phyloP scores from a whole-genome alignment of 129 eudicot genomes.

The Tagetes patula region DNA sequence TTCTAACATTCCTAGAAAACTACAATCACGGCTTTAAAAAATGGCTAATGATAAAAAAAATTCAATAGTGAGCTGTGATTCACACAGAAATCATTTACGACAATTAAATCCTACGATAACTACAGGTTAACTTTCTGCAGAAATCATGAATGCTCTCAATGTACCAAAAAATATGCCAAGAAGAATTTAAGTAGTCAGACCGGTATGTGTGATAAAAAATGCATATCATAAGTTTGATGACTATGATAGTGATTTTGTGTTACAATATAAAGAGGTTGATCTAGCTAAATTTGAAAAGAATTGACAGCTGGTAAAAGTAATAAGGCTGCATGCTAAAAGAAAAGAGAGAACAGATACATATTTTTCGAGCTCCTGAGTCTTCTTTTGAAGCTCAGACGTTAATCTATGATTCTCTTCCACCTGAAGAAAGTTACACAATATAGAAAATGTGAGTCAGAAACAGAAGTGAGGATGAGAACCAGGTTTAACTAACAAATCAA shows the following conservation, averaged over 20 bases:
- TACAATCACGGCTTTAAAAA: background rate
- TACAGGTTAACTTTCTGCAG: background rate
- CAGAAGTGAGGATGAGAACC: constrained; percentile 16
- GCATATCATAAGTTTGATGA: background rate
- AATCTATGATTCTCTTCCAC: constrained; percentile 82
- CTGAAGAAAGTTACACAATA: constrained; percentile 39
- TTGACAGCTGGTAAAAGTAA: background rate
- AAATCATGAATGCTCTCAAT: background rate
- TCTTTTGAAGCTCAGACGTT: constrained; percentile 71
- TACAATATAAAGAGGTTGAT: constrained; percentile 12
- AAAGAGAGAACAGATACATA: constrained; percentile 46
- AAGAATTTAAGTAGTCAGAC: background rate
- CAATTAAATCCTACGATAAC: background rate
- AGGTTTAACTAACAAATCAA: background rate
- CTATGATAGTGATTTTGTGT: background rate
- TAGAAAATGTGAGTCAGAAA: constrained; percentile 2
- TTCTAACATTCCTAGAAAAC: constrained; percentile 15
- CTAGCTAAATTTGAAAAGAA: background rate
- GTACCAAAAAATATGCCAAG: constrained; percentile 2
- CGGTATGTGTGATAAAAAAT: background rate
- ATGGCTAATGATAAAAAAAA: background rate
- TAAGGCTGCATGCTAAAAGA: background rate
- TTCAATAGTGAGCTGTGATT: background rate
- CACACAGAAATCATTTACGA: background rate
- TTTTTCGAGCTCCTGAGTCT: constrained; percentile 63